Evolutionary conservation across 441 rosid species (phyloP), one percentile per base, ranked within the genome.

Genomic region (Pelargonium cotyledonis): DNA sequence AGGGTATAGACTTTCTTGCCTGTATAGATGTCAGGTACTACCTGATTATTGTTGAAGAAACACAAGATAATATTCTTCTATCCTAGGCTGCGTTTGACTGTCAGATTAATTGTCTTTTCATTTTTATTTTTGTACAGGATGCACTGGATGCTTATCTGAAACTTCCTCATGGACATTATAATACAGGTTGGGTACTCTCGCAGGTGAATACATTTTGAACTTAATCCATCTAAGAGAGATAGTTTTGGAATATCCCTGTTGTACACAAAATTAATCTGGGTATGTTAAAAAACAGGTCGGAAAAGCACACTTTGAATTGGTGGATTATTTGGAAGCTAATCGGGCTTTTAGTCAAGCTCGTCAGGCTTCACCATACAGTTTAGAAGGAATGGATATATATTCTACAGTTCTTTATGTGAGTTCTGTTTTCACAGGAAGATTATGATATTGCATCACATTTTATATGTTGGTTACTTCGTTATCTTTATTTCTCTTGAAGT

Each of bases 331-430:
- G 75, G 97, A 95, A 84, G 99, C 99, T 57, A 96, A 88, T 63
- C 85, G 78, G 70, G 90, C 91, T 63, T 95, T 92, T 78, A 85
- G 79, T 79, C 96, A 85, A 72, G 88, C 99, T 40, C 96, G 90
- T 44, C 87, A 70, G 72, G 76, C 82, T 70, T 86, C 99, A 61
- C 97, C 96, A 64, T 89, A 95, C 77, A 84, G 87, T 81, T 86
- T 95, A 78, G 98, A 95, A 84, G 99, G 95, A 74, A 79, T 92
- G 96, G 99, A 95, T 83, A 79, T 86, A 71, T 92, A 95, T 78
- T 95, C 98, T 53, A 92, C 99, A 12, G 97, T 90, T 71, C 90
- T 95, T 69, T 95, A 85, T 79, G 99, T 95, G 84, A 84, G 99
- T 88, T 46, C 14, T 63, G n/a, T 67, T 49, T 26, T 55, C 65